Evolutionary conservation across 371 early-diverging fungal species (phyloP).

Genomic region (Lichtheimia hyalospora): DNA sequence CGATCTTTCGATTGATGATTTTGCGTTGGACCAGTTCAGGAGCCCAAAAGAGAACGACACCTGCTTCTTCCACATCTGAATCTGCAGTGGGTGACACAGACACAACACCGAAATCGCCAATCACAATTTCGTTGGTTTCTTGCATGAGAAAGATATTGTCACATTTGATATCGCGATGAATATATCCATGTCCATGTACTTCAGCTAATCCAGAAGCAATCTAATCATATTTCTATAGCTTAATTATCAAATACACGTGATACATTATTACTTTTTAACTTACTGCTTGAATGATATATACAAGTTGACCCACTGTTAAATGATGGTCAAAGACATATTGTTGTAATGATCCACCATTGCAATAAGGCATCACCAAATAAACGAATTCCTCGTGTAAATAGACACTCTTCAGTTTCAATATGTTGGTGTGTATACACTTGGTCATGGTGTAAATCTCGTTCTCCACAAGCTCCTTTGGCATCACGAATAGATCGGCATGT

Average conservation of each 20-base stretch:
- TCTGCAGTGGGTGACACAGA: constrained; percentile 49
- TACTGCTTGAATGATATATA: constrained; percentile 39
- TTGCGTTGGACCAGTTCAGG: constrained; percentile 47
- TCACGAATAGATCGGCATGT: constrained; percentile 44
- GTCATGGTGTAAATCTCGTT: constrained; percentile 55
- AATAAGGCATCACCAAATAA: constrained; percentile 47
- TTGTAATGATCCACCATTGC: constrained; percentile 47
- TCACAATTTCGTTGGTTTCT: constrained; percentile 38
- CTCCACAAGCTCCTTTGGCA: constrained; percentile 51
- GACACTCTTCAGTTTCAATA: constrained; percentile 38
- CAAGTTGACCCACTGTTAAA: constrained; percentile 41
- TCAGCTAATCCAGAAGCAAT: constrained; percentile 45
- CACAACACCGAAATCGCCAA: constrained; percentile 53
- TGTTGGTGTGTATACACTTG: constrained; percentile 44
- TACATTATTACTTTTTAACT: neutral
- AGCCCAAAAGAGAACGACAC: constrained; percentile 52
- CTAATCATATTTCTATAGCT: constrained; percentile 1
- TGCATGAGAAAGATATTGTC: constrained; percentile 48
- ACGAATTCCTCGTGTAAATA: constrained; percentile 45
- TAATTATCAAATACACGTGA: too few relatives aligned
- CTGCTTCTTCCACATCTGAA: constrained; percentile 48
- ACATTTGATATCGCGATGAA: constrained; percentile 55
- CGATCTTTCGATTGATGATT: constrained; percentile 42
- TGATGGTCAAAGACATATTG: constrained; percentile 51
- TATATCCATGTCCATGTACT: constrained; percentile 45